A percentile compares a stretch with the other conserved stretches of the same genome.
Conservation (phyloP, 495 filamentous ascomycete genomes). For the Penicillium egyptiacum region DNA sequence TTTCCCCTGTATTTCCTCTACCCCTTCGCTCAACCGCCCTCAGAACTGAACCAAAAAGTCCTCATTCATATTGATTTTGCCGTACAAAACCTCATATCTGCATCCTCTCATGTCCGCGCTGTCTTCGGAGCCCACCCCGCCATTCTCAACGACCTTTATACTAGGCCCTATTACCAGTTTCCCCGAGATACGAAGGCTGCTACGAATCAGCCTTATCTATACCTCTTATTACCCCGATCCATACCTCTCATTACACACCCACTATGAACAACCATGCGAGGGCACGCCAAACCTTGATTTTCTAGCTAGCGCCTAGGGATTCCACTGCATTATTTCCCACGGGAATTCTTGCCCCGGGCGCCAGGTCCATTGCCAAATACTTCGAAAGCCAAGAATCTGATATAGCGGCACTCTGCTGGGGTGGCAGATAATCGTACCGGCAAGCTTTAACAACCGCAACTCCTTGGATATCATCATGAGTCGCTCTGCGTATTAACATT, state of each 20-base stretch:
- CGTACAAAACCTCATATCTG: neutral
- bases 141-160: neutral
- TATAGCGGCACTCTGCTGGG: no score
- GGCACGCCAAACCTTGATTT: neutral
- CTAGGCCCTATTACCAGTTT: neutral
- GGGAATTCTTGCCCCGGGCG: no score
- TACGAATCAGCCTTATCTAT: neutral
- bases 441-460: no score
- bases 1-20: neutral
- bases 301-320: no score
- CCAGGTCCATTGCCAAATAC: no score
- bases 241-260: no score
- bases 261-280: neutral
- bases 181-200: neutral
- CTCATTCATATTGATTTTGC: neutral
- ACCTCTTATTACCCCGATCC: neutral
- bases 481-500: no score
- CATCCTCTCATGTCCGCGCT: neutral
- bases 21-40: neutral
- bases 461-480: no score
- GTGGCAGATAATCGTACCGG: no score
- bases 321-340: no score
- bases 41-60: conserved; percentile 2
- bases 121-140: neutral
- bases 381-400: no score